phyloP scores from a whole-genome alignment of 768 basidiomycete species.

The Psilocybe cyanescens region DNA sequence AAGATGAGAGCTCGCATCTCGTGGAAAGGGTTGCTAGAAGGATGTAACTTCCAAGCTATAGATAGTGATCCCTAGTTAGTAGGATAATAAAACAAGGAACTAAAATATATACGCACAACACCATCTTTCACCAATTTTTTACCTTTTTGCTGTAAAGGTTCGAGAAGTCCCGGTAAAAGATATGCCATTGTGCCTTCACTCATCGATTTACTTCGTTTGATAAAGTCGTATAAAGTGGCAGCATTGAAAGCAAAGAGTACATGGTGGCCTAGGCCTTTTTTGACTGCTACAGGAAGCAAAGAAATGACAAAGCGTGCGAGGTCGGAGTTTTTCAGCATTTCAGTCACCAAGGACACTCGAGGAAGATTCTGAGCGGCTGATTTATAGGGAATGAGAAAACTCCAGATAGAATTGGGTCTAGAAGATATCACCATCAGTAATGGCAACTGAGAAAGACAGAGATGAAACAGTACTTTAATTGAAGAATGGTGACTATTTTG shows the following conservation, averaged over 20 bases:
- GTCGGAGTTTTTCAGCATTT: conserved; percentile 74
- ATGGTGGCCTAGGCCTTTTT: conserved; percentile 58
- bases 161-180: conserved; percentile 65
- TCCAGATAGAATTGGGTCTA: conserved; percentile 66
- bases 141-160: conserved; percentile 50
- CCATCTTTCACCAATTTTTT: conserved; percentile 50
- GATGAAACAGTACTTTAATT: conserved; percentile 58
- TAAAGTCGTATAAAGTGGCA: conserved; percentile 77
- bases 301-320: conserved; percentile 73
- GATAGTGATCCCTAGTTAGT: background rate
- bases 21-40: conserved; percentile 73
- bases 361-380: conserved; percentile 77
- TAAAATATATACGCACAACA: conserved; percentile 43
- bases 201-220: conserved; percentile 58
- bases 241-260: conserved; percentile 84
- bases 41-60: conserved; percentile 74
- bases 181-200: conserved; percentile 72
- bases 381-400: conserved; percentile 76
- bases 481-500: conserved; percentile 88
- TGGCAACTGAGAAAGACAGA: background rate
- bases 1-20: conserved; percentile 58
- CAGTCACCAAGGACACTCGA: conserved; percentile 70
- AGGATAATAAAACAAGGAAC: background rate
- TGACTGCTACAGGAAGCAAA: conserved; percentile 64
- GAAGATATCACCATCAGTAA: background rate